Percentiles rank a stretch among this genome's conserved stretches.
Conservation (phyloP, 1,139 yeast species). For the Diutina mesorugosa region DNA sequence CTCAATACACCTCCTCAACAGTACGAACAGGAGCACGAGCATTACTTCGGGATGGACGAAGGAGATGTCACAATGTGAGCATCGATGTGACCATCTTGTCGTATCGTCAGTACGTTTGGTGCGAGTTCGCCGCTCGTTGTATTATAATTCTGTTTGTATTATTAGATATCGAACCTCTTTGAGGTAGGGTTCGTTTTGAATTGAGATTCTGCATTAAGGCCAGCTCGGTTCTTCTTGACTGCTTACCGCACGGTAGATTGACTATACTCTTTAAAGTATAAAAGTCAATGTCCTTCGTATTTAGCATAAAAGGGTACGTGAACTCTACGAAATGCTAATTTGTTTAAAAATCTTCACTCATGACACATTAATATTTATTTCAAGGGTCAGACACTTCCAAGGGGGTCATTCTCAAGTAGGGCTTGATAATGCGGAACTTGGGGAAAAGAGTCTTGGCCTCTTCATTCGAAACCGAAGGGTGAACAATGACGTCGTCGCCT, state of each 20-base stretch:
- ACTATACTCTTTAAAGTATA: no score
- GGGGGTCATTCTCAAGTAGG: slow-evolving; percentile 36
- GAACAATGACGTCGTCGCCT: slow-evolving; percentile 78
- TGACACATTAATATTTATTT: background rate
- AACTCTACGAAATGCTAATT: background rate
- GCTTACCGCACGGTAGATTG: no score
- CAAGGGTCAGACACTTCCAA: slow-evolving; percentile 1
- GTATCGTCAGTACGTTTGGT: background rate
- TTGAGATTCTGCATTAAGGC: no score
- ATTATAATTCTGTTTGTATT: slow-evolving; percentile 1
- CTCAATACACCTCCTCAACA: background rate
- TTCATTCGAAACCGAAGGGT: slow-evolving; percentile 57
- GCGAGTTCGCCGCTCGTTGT: background rate
- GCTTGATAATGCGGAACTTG: slow-evolving; percentile 64
- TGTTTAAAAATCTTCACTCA: background rate
- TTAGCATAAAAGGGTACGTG: background rate
- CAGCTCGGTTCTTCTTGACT: no score
- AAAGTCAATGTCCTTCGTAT: no score
- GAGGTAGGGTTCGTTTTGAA: background rate
- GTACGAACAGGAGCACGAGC: slow-evolving; percentile 1
- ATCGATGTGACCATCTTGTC: background rate
- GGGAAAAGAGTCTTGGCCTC: slow-evolving; percentile 68
- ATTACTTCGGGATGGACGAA: slow-evolving; percentile 1
- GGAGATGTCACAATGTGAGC: background rate
- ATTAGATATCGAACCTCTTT: background rate